Conservation (phyloP, 345 rosid species). For the Gossypium arboreum region DNA sequence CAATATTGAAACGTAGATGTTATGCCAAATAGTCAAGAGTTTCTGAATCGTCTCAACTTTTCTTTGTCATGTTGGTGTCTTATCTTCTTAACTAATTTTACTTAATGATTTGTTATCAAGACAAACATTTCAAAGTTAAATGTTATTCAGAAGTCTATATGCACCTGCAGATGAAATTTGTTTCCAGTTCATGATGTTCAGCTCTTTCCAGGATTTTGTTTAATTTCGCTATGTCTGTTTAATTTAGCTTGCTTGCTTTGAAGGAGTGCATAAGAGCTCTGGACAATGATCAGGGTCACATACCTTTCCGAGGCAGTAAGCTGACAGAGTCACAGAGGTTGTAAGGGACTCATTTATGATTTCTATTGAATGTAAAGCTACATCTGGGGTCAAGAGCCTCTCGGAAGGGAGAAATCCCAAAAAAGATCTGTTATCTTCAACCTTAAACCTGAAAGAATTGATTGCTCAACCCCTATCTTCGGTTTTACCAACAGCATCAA, state of each 20-base stretch:
- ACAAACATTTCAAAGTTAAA: not conserved
- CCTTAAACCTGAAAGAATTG: constrained; percentile 73
- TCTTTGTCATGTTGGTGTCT: not conserved
- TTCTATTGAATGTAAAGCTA: not conserved
- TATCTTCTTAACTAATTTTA: not conserved
- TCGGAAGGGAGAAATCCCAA: constrained; percentile 83
- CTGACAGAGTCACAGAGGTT: constrained; percentile 95
- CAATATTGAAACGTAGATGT: not conserved
- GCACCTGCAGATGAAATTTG: not conserved
- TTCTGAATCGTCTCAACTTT: not conserved
- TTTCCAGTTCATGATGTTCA: not conserved
- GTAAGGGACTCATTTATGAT: constrained; percentile 88
- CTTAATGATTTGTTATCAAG: not conserved
- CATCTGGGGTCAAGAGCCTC: constrained; percentile 89
- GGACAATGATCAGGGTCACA: constrained; percentile 97
- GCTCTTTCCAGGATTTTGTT: not conserved
- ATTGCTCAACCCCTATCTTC: constrained; percentile 61
- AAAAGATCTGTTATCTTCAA: constrained; percentile 73
- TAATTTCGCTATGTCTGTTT: constrained; percentile 15
- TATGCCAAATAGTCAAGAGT: not conserved
- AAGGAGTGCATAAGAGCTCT: constrained; percentile 99
- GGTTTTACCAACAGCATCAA: constrained; percentile 47
- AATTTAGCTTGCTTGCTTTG: constrained; percentile 70
- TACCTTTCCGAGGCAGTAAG: constrained; percentile 98
- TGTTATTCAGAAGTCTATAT: not conserved